Evolutionary conservation across 805 yeast genomes (phyloP).

Genomic region (Zygoascus tannicola): DNA sequence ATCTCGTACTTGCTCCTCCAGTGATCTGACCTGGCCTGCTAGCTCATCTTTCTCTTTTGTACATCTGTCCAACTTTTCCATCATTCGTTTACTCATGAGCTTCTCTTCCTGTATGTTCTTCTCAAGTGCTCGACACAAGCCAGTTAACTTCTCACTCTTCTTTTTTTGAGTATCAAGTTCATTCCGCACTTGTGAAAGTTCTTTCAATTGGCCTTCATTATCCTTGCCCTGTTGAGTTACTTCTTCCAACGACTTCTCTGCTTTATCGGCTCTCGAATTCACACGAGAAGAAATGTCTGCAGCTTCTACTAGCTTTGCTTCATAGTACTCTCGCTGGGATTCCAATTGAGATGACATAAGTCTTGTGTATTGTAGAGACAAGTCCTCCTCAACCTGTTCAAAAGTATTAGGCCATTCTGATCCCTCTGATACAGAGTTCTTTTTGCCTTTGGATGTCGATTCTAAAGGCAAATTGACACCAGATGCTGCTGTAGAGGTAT

Average conservation of each 20-base stretch:
- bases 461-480: not conserved
- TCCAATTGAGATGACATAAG: constrained; percentile 71
- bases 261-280: constrained; percentile 18
- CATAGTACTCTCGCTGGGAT: constrained; percentile 78
- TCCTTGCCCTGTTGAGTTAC: constrained; percentile 1
- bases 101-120: constrained; percentile 40
- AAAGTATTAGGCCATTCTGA: not conserved
- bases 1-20: constrained; percentile 39
- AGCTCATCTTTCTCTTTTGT: constrained; percentile 14
- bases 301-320: constrained; percentile 36
- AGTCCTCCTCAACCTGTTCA: constrained; percentile 33
- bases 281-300: constrained; percentile 23
- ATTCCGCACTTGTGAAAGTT: constrained; percentile 1
- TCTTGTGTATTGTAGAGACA: constrained; percentile 71
- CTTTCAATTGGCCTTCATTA: not conserved
- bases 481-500: constrained; percentile 1
- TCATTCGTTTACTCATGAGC: constrained; percentile 34
- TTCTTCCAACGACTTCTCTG: constrained; percentile 15
- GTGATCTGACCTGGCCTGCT: constrained; percentile 22
- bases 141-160: constrained; percentile 16
- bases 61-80: constrained; percentile 30
- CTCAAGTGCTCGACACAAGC: constrained; percentile 24
- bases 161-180: constrained; percentile 4
- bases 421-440: not conserved
- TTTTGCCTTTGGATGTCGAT: not conserved